These are phyloP conservation scores for Kwoniella shandongensis DNA, from an alignment of 768 basidiomycete species.

Conservation along the genomic window DNA sequence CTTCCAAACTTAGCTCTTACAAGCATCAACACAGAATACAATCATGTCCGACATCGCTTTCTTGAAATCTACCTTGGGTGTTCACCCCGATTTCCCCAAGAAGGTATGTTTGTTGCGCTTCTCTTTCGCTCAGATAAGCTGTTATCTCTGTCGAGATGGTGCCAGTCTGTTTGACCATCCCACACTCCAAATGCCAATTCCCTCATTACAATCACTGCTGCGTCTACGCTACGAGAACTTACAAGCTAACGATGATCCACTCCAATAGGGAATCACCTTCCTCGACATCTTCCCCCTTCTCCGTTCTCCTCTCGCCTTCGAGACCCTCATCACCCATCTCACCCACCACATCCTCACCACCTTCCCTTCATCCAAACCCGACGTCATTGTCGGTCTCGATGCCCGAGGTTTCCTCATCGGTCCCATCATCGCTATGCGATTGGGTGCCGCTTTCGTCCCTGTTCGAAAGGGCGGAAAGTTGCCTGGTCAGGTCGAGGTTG, in stretches of 20 bases:
- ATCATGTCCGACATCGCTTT: slow-evolving; percentile 24
- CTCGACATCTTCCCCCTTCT: slow-evolving; percentile 94
- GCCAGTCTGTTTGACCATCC: not conserved
- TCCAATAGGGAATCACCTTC: slow-evolving; percentile 76
- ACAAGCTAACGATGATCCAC: slow-evolving; percentile 2
- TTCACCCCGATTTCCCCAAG: slow-evolving; percentile 73
- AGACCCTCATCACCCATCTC: slow-evolving; percentile 86
- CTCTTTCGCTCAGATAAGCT: too few species aligned
- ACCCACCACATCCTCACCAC: slow-evolving; percentile 78
- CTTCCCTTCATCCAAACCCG: slow-evolving; percentile 51
- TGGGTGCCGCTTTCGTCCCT: slow-evolving; percentile 93
- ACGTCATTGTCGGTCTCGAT: slow-evolving; percentile 91
- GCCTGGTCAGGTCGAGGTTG: slow-evolving; percentile 76
- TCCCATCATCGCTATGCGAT: slow-evolving; percentile 81
- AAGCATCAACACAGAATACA: not conserved
- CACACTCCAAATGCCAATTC: slow-evolving; percentile 3
- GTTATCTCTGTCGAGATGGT: not conserved
- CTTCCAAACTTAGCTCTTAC: too few species aligned
- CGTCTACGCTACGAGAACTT: not conserved
- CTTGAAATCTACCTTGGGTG: slow-evolving; percentile 26
- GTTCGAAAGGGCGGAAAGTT: slow-evolving; percentile 92
- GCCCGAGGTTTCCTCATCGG: slow-evolving; percentile 94
- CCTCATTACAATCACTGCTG: not conserved
- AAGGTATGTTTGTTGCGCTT: slow-evolving; percentile 63
- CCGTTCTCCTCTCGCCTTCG: slow-evolving; percentile 78